Base-by-base conservation (phyloP, 345 rosid genomes). In the Syzygium aromaticum region DNA sequence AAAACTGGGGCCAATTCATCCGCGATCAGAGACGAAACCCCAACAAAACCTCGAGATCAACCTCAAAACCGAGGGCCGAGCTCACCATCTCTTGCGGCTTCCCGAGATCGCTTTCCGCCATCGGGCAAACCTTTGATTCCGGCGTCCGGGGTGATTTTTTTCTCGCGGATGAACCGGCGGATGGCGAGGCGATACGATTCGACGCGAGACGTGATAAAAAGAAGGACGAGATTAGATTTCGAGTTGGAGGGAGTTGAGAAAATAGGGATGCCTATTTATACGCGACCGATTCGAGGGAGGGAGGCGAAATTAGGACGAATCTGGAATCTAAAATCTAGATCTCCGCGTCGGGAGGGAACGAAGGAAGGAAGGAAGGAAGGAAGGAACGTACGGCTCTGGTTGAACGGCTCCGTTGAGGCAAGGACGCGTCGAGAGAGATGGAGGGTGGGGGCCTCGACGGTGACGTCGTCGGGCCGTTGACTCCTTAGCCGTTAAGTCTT, bases 91-190 rank as follows among this genome's bases (percentile, higher is more conserved):
- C 89, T 23, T 17, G 89, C 38, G 84, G 92, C 87, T 17, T 12
- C 13, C 88, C 49, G 43, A 61, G 57, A 85, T 88, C 87, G 52
- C 54, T 87, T 73, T 90, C 92, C 1, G 91, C 89, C 92, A 90
- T 90, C 49, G 80, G 13, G 6, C 9, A 64, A 33, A 33, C 14
- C 25, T 0, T 43, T 1, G 46, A 43, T 43, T 43, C 46, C 46
- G 46, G 7, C 46, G 46, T 43, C 46, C 4, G 46, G 46, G 46
- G 46, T 43, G 46, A 43, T 5, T 6, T 43, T 43, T 5, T 5
- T 33, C 38, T 3, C 7, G 5, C 43, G 7, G 46, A 43, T 5
- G 46, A 43, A 1, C 46, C 1, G 46, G 46, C 46, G 46, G 6
- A 43, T n/a, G 46, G 46, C 46, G 46, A 43, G 46, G 46, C 46